Evolutionary conservation across 2,329 filamentous ascomycete genomes (phyloP).

Genomic region (Paraphoma sp.): DNA sequence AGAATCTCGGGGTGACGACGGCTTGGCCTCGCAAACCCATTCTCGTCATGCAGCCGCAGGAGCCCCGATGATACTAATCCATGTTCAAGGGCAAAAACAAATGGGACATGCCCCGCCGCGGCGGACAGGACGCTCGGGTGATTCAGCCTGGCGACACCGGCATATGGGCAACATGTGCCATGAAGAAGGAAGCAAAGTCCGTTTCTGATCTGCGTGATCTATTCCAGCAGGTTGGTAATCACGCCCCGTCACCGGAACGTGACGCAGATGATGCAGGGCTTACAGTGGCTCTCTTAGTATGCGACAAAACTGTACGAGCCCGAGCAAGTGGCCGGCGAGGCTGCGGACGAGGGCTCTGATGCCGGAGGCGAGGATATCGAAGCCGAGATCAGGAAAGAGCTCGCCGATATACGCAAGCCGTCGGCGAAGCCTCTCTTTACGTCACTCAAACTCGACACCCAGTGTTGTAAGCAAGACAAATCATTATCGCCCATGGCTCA

Average conservation of each 20-base stretch:
- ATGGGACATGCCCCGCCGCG: constrained; percentile 51
- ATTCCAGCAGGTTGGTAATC: constrained; percentile 66
- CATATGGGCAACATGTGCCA: constrained; percentile 79
- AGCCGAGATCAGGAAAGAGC: constrained; percentile 72
- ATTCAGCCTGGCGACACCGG: constrained; percentile 74
- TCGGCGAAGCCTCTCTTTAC: constrained; percentile 58
- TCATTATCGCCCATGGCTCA: neutral
- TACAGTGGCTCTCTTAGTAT: constrained; percentile 64
- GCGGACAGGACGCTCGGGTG: constrained; percentile 36
- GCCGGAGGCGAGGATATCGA: constrained; percentile 67
- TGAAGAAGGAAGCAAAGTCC: constrained; percentile 73
- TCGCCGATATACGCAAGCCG: constrained; percentile 67
- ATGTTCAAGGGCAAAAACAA: constrained; percentile 50
- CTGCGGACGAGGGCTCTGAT: constrained; percentile 47
- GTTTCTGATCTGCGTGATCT: constrained; percentile 70
- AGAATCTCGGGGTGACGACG: constrained; percentile 10
- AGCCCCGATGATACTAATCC: constrained; percentile 20
- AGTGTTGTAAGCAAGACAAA: constrained; percentile 55
- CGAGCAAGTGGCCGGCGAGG: constrained; percentile 46
- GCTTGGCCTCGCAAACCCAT: constrained; percentile 16
- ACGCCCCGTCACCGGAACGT: neutral
- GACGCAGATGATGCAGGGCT: neutral
- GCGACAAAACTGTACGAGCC: constrained; percentile 62
- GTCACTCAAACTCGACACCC: constrained; percentile 61
- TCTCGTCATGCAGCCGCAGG: constrained; percentile 25